Evolutionary conservation across 306 rosid species (phyloP).

Genomic region (Vigna mungo): DNA sequence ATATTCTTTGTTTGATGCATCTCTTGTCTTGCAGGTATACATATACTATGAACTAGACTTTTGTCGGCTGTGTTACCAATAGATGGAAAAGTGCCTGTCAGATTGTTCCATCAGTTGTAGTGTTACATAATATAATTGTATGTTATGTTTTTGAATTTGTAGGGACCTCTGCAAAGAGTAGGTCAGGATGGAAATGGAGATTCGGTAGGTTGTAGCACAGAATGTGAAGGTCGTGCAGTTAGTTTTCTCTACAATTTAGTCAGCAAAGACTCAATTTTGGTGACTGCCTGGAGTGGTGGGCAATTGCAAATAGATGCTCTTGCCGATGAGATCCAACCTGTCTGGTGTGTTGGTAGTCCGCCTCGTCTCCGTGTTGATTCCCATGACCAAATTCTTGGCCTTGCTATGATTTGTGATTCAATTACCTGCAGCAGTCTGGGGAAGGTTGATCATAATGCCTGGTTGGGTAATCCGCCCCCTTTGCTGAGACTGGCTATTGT

Average conservation of each 20-base stretch:
- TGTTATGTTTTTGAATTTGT: constrained; percentile 41
- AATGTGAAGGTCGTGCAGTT: constrained; percentile 86
- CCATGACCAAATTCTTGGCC: constrained; percentile 69
- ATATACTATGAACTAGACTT: constrained; percentile 33
- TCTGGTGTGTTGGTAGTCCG: constrained; percentile 78
- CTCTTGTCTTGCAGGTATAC: constrained; percentile 85
- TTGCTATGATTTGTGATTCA: constrained; percentile 97
- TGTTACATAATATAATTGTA: constrained; percentile 28
- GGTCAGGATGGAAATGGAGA: constrained; percentile 68
- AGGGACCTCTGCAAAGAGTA: constrained; percentile 89
- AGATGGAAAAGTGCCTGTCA: constrained; percentile 29
- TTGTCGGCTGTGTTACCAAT: constrained; percentile 34
- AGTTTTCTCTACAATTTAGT: constrained; percentile 80
- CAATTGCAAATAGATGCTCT: constrained; percentile 91
- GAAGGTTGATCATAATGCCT: constrained; percentile 74
- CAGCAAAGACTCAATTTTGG: constrained; percentile 83
- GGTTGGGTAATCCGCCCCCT: constrained; percentile 89
- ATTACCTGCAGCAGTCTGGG: constrained; percentile 44
- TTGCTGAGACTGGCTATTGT: constrained; percentile 85
- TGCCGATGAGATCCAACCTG: constrained; percentile 97
- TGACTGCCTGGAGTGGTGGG: constrained; percentile 98
- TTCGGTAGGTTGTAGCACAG: constrained; percentile 64
- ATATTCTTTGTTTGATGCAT: constrained; percentile 83
- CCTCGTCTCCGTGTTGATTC: constrained; percentile 86
- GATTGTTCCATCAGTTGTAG: constrained; percentile 26